Conservation (phyloP, 139 green algal species). For the Desmodesmus armatus region DNA sequence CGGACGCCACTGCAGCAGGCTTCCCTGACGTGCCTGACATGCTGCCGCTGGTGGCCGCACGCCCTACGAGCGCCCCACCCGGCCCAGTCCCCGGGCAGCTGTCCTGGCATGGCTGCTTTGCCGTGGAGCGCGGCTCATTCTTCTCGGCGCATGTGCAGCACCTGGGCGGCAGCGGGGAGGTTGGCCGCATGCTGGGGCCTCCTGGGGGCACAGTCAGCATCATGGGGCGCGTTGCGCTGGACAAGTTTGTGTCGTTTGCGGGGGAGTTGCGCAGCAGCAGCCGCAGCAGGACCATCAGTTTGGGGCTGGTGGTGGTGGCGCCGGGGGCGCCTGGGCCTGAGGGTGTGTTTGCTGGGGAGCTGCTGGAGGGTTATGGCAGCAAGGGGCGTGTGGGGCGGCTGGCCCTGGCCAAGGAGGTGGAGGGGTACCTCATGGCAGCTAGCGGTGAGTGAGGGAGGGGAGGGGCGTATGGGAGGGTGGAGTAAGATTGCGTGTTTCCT, state of each 20-base stretch:
- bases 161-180: conserved; percentile 51
- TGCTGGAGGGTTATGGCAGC: conserved; percentile 17
- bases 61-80: neutral
- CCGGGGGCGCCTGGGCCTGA: neutral
- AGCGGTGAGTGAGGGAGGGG: conserved; percentile 41
- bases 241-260: conserved; percentile 69
- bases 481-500: neutral
- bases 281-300: conserved; percentile 62
- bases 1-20: too few relatives aligned
- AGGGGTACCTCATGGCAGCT: conserved; percentile 59
- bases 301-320: conserved; percentile 41
- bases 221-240: conserved; percentile 58
- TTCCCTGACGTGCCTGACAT: conserved; percentile 42
- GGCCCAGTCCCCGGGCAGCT: neutral
- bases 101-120: conserved; percentile 56
- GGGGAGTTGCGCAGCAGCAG: conserved; percentile 68
- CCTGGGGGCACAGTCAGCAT: conserved; percentile 40
- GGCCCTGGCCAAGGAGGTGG: conserved; percentile 41
- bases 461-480: neutral
- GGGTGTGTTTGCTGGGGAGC: conserved; percentile 17
- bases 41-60: conserved; percentile 46
- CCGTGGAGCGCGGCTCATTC: conserved; percentile 15
- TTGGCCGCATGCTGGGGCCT: conserved; percentile 48
- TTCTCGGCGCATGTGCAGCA: conserved; percentile 40
- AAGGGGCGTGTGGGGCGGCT: conserved; percentile 40